These are phyloP conservation scores for Pseudodiploospora longispora DNA, from an alignment of 2,329 filamentous ascomycete species.

Conservation along the genomic window DNA sequence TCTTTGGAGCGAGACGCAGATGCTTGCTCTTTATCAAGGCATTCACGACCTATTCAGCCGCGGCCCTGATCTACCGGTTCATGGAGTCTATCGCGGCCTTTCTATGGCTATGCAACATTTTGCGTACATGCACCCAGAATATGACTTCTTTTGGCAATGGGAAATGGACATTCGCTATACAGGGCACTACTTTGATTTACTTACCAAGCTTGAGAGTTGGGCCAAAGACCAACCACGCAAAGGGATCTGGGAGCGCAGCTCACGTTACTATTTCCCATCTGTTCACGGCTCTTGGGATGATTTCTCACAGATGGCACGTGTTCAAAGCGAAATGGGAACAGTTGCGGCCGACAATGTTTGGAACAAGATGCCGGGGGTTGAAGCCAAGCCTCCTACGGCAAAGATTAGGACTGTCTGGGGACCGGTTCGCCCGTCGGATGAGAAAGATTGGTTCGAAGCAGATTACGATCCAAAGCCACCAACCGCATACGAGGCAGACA, in stretches of 20 bases:
- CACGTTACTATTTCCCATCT: slow-evolving; percentile 68
- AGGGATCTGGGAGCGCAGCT: slow-evolving; percentile 72
- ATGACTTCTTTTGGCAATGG: slow-evolving; percentile 91
- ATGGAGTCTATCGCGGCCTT: slow-evolving; percentile 86
- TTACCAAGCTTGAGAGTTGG: slow-evolving; percentile 63
- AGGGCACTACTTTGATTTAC: slow-evolving; percentile 72
- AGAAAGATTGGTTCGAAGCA: slow-evolving; percentile 62
- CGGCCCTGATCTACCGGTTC: slow-evolving; percentile 64
- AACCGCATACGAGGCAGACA: slow-evolving; percentile 64
- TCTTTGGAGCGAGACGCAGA: slow-evolving; percentile 90
- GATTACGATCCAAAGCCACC: slow-evolving; percentile 69
- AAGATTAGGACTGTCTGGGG: slow-evolving; percentile 72
- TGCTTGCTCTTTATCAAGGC: slow-evolving; percentile 82
- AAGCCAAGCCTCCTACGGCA: slow-evolving; percentile 30
- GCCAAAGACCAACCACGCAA: slow-evolving; percentile 66
- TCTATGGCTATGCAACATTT: slow-evolving; percentile 96
- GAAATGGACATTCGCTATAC: slow-evolving; percentile 91
- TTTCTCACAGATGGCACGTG: slow-evolving; percentile 64
- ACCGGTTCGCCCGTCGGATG: slow-evolving; percentile 59
- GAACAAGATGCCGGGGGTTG: slow-evolving; percentile 40
- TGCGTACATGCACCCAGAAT: slow-evolving; percentile 78
- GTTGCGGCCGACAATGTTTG: slow-evolving; percentile 60
- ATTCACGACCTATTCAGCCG: slow-evolving; percentile 67
- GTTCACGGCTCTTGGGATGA: slow-evolving; percentile 74
- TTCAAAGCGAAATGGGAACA: slow-evolving; percentile 65